phyloP scores from a whole-genome alignment of 257 asterid genomes.

The Marsdenia floribunda region DNA sequence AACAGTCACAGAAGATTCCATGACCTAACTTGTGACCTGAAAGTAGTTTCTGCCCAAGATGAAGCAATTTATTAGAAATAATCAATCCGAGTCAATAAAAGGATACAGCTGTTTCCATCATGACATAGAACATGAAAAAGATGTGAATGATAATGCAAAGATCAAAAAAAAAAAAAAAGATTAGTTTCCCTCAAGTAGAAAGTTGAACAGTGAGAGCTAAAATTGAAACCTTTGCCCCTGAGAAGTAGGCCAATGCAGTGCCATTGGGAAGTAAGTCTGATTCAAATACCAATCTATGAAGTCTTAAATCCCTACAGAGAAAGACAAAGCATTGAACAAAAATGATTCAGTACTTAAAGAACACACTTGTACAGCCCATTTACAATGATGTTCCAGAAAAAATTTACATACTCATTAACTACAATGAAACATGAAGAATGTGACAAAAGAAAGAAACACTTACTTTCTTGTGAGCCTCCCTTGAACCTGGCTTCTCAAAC shows the following conservation, averaged over 20 bases:
- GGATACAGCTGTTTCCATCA: background rate
- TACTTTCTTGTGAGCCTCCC: constrained; percentile 82
- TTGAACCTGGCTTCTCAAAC: constrained; percentile 36
- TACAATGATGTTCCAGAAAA: background rate
- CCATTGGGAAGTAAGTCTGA: constrained; percentile 68
- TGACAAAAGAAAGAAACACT: constrained; percentile 20
- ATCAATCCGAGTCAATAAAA: constrained; percentile 9
- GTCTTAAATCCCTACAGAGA: constrained; percentile 60
- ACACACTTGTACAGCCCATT: background rate
- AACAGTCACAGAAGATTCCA: constrained; percentile 65
- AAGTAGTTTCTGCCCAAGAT: constrained; percentile 48
- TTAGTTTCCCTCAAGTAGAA: background rate
- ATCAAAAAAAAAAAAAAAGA: background rate
- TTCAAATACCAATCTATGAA: constrained; percentile 69
- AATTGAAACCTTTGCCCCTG: constrained; percentile 58
- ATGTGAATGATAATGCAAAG: background rate
- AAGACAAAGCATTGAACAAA: constrained; percentile 4
- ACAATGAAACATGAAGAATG: background rate
- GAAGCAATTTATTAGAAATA: constrained; percentile 17
- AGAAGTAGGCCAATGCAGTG: constrained; percentile 53
- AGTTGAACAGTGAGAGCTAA: background rate
- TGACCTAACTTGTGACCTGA: constrained; percentile 59
- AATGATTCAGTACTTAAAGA: background rate
- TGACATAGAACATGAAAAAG: background rate
- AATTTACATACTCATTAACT: too few species aligned